Percentiles rank a stretch among this genome's conserved stretches.
These are phyloP conservation scores for Chrysoporthe puriensis DNA, from an alignment of 2,329 filamentous ascomycete species.

Conservation along the genomic window DNA sequence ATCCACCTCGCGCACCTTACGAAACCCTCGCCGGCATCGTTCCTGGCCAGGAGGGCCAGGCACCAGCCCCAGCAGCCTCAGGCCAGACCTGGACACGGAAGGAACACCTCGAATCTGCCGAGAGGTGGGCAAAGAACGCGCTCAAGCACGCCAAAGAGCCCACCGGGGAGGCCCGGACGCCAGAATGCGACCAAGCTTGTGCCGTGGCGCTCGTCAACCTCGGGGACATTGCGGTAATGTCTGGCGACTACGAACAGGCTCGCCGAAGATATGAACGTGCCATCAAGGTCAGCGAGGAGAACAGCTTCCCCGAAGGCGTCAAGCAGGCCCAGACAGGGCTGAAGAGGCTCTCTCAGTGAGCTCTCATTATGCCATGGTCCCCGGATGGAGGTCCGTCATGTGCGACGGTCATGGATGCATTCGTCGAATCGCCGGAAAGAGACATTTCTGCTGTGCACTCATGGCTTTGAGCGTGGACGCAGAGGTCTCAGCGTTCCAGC, in stretches of 20 bases:
- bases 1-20: constrained; percentile 47
- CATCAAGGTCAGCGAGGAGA: constrained; percentile 59
- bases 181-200: constrained; percentile 84
- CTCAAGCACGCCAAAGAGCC: constrained; percentile 69
- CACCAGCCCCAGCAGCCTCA: constrained; percentile 25
- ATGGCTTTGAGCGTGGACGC: neutral
- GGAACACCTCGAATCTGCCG: constrained; percentile 69
- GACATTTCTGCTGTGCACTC: neutral
- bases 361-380: neutral
- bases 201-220: constrained; percentile 85
- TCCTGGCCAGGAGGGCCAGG: constrained; percentile 22
- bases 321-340: constrained; percentile 58
- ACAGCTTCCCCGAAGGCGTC: constrained; percentile 57
- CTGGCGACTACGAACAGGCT: constrained; percentile 68
- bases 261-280: constrained; percentile 71
- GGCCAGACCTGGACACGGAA: constrained; percentile 52
- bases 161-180: constrained; percentile 65
- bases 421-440: neutral
- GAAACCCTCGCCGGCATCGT: constrained; percentile 36
- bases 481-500: neutral
- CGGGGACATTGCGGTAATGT: constrained; percentile 79
- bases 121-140: constrained; percentile 80
- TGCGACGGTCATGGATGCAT: neutral
- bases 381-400: neutral
- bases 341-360: constrained; percentile 26